A percentile compares a stretch with the other conserved stretches of the same genome.
phyloP scores from a whole-genome alignment of 2,329 filamentous ascomycete species.

The Xylaria sp. region DNA sequence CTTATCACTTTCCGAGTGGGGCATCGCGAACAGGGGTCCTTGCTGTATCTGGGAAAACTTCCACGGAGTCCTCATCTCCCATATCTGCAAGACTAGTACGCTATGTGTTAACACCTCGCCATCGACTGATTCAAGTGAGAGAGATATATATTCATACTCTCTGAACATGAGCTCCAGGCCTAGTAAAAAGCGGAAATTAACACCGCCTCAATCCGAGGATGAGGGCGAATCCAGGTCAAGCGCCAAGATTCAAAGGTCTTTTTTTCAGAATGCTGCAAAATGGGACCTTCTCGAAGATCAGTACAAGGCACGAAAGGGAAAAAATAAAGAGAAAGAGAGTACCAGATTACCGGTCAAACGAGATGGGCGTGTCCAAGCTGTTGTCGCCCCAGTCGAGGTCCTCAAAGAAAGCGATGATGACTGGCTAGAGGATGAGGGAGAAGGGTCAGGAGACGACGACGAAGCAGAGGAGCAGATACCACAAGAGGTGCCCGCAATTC shows the following conservation, averaged over 20 bases:
- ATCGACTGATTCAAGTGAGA: background rate
- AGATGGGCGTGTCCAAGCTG: slow-evolving; percentile 72
- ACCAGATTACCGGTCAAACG: slow-evolving; percentile 84
- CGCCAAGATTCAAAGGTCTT: slow-evolving; percentile 61
- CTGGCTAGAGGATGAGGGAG: slow-evolving; percentile 67
- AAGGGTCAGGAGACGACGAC: slow-evolving; percentile 54
- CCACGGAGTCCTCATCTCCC: slow-evolving; percentile 5
- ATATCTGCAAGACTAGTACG: background rate
- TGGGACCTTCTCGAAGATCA: slow-evolving; percentile 92
- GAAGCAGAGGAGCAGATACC: slow-evolving; percentile 38
- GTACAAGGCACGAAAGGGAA: slow-evolving; percentile 73
- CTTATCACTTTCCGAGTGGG: slow-evolving; percentile 21
- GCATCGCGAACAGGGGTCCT: slow-evolving; percentile 25
- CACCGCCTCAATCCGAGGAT: slow-evolving; percentile 56
- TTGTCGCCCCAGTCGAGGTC: slow-evolving; percentile 61
- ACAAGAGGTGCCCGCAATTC: slow-evolving; percentile 64
- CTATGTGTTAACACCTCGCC: background rate
- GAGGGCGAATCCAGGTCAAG: slow-evolving; percentile 45
- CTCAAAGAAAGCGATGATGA: slow-evolving; percentile 66
- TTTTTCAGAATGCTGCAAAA: slow-evolving; percentile 75
- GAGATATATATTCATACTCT: background rate
- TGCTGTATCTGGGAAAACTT: slow-evolving; percentile 20
- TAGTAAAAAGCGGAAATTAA: slow-evolving; percentile 63
- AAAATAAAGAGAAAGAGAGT: slow-evolving; percentile 71
- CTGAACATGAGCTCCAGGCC: slow-evolving; percentile 54